Evolutionary conservation across 345 rosid genomes (phyloP).

Genomic region (Eucalyptus lansdowneana): DNA sequence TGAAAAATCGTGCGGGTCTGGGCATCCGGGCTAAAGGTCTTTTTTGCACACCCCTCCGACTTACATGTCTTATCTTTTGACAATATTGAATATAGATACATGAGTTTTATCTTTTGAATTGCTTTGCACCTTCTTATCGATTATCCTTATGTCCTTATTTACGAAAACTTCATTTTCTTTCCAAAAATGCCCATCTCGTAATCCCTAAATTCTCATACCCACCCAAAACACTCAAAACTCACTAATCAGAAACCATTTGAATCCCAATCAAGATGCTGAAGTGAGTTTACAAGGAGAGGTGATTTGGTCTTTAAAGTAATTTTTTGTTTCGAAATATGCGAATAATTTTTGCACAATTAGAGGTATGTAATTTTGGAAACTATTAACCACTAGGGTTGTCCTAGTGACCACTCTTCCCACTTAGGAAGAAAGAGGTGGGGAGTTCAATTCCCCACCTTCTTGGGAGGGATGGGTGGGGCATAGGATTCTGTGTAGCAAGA

Average conservation of each 20-base stretch:
- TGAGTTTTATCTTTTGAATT: not conserved
- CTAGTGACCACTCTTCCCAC: too few relatives aligned
- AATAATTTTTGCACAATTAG: not conserved
- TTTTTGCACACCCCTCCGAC: not conserved
- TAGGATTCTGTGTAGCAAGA: fast-evolving
- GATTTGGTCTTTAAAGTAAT: not conserved
- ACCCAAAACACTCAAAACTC: not conserved
- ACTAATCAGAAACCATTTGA: not conserved
- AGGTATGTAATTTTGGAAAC: not conserved
- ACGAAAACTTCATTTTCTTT: not conserved
- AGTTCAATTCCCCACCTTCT: too few relatives aligned
- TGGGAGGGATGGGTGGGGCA: too few relatives aligned
- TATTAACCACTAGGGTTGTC: too few relatives aligned
- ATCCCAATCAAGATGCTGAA: not conserved
- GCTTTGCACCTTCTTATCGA: not conserved
- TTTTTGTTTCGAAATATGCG: not conserved
- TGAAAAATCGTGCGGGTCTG: not conserved
- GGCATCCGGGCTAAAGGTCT: not conserved
- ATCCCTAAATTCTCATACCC: not conserved
- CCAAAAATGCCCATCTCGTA: not conserved
- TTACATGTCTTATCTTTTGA: not conserved
- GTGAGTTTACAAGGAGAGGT: not conserved
- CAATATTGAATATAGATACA: not conserved
- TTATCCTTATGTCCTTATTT: not conserved
- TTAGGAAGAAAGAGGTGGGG: too few relatives aligned